These are phyloP conservation scores for Clavariopsis aquatica DNA, from an alignment of 495 filamentous ascomycete genomes.

Conservation along the genomic window DNA sequence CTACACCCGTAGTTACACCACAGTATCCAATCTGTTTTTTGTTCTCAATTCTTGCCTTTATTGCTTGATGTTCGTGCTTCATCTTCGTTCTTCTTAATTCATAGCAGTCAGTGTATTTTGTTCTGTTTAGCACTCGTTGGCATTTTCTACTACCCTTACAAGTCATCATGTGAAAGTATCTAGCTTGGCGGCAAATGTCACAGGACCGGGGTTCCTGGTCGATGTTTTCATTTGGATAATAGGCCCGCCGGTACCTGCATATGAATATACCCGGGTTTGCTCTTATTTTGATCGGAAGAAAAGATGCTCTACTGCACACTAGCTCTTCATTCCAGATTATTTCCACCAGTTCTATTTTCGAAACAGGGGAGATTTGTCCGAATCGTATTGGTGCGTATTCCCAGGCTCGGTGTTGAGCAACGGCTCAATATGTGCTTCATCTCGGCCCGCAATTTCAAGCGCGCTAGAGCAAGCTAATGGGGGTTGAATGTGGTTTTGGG, in stretches of 20 bases:
- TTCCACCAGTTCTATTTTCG: background rate
- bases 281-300: background rate
- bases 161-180: too few species aligned
- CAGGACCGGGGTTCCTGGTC: background rate
- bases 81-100: background rate
- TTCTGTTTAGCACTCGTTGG: too few species aligned
- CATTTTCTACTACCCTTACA: too few species aligned
- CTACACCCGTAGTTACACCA: too few species aligned
- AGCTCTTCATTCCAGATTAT: background rate
- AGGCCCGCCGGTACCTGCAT: slow-evolving; percentile 38
- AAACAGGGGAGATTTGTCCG: background rate
- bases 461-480: background rate
- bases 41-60: background rate
- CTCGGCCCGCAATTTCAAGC: background rate
- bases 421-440: background rate
- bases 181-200: slow-evolving; percentile 17
- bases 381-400: background rate
- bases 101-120: too few species aligned
- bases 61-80: background rate
- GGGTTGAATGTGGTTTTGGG: background rate
- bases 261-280: slow-evolving; percentile 29
- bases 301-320: background rate
- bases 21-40: background rate
- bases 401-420: background rate
- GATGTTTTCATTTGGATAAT: slow-evolving; percentile 21